Percentiles rank a stretch among this genome's conserved stretches.
These are phyloP conservation scores for Fusarium compactum DNA, from an alignment of 2,329 filamentous ascomycete genomes.

Conservation along the genomic window DNA sequence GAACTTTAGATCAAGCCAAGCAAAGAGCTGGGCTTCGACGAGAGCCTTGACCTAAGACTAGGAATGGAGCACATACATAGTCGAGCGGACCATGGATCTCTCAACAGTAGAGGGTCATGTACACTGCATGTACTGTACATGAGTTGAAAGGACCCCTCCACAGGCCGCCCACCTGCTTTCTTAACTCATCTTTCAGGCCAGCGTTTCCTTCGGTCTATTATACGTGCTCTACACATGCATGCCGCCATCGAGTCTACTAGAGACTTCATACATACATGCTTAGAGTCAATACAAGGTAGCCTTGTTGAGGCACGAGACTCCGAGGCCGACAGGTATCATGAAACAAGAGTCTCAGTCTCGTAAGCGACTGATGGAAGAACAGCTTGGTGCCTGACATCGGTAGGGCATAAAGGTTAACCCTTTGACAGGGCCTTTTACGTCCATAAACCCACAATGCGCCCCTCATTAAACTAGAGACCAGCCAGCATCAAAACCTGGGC, in stretches of 20 bases:
- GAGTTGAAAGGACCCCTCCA: conserved; percentile 34
- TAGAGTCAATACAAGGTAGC: not conserved
- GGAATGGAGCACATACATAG: conserved; percentile 37
- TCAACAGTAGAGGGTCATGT: conserved; percentile 21
- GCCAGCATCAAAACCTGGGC: conserved; percentile 37
- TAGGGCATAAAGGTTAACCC: conserved; percentile 35
- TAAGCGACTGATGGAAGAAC: conserved; percentile 14
- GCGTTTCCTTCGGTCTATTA: conserved; percentile 15
- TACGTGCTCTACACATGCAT: conserved; percentile 20
- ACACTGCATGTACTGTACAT: conserved; percentile 13
- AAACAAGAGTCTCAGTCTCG: conserved; percentile 40
- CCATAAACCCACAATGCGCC: conserved; percentile 37
- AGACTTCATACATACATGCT: not conserved
- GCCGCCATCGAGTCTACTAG: conserved; percentile 10
- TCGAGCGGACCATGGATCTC: conserved; percentile 25
- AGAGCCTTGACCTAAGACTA: conserved; percentile 25
- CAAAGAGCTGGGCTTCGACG: conserved; percentile 9
- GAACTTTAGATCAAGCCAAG: conserved; percentile 2
- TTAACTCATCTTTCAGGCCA: conserved; percentile 43
- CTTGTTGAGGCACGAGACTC: conserved; percentile 13
- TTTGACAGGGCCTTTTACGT: conserved; percentile 29
- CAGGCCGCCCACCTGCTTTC: conserved; percentile 32
- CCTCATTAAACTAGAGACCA: conserved; percentile 39
- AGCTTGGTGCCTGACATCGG: conserved; percentile 33
- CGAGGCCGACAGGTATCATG: conserved; percentile 9